Evolutionary conservation across 352 stramenopile genomes (phyloP).

Genomic region (Globisporangium nunn): DNA sequence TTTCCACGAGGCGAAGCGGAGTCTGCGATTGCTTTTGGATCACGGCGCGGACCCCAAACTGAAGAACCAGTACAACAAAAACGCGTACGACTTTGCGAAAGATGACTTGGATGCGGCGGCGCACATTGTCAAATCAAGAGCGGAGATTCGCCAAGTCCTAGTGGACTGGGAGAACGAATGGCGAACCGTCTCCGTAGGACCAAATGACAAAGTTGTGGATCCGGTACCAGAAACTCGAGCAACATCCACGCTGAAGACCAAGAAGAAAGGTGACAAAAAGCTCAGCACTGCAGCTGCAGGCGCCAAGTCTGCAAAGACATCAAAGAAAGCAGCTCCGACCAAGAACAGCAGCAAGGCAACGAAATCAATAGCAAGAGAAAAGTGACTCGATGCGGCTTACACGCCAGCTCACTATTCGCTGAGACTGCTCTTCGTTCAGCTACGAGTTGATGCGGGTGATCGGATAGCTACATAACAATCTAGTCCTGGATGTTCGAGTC

Average conservation of each 20-base stretch:
- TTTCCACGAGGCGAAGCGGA: conserved; percentile 82
- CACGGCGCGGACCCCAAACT: conserved; percentile 75
- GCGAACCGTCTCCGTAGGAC: conserved; percentile 10
- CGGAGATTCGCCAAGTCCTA: conserved; percentile 64
- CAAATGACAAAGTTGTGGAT: not conserved
- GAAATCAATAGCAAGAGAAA: not conserved
- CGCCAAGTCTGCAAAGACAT: not conserved
- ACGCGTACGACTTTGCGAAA: conserved; percentile 83
- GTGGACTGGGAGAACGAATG: conserved; percentile 62
- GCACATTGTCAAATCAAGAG: conserved; percentile 71
- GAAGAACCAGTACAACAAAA: conserved; percentile 90
- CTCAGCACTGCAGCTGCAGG: no score
- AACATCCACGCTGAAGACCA: conserved; percentile 2
- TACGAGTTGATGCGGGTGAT: not conserved
- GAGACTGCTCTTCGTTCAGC: not conserved
- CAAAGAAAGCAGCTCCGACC: conserved; percentile 2
- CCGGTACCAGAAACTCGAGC: not conserved
- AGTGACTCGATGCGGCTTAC: not conserved
- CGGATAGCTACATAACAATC: not conserved
- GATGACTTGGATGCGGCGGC: conserved; percentile 82
- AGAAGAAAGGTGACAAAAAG: conserved; percentile 5
- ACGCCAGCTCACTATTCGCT: not conserved
- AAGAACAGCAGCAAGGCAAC: not conserved
- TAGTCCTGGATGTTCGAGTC: conserved; percentile 4
- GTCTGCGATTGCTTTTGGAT: conserved; percentile 59